Conservation (phyloP, 768 basidiomycete genomes). For the Sarcomyxa edulis region DNA sequence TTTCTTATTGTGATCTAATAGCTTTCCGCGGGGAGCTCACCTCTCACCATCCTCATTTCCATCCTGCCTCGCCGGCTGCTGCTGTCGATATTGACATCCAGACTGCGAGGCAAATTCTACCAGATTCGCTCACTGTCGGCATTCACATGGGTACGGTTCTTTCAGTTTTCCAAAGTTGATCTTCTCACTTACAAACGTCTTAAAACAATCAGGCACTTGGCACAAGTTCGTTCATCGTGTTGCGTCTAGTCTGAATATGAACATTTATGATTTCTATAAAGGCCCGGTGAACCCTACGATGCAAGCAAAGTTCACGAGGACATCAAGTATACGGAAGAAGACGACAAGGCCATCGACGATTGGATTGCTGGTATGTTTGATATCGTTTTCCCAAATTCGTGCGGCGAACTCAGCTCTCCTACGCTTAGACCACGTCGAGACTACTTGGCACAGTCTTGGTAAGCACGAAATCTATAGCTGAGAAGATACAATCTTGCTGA, state of each 20-base stretch:
- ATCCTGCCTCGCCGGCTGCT: conserved; percentile 61
- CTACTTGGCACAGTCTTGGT: conserved; percentile 72
- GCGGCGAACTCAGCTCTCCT: conserved; percentile 6
- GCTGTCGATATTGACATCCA: conserved; percentile 58
- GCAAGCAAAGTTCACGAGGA: conserved; percentile 56
- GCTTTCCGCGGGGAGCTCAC: conserved; percentile 70
- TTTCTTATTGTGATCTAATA: conserved; percentile 15
- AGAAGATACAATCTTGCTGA: background rate
- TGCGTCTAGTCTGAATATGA: background rate
- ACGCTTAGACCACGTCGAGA: conserved; percentile 72
- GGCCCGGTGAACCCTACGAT: conserved; percentile 49
- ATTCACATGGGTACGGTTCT: conserved; percentile 58
- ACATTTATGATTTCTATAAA: conserved; percentile 3
- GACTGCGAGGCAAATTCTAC: conserved; percentile 58
- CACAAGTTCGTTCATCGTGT: conserved; percentile 29
- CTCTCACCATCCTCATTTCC: conserved; percentile 72
- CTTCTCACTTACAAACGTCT: background rate
- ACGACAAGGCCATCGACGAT: conserved; percentile 68
- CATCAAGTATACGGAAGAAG: conserved; percentile 61
- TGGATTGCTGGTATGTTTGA: conserved; percentile 45
- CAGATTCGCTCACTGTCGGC: conserved; percentile 58
- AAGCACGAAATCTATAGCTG: conserved; percentile 10
- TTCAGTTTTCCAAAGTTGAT: background rate
- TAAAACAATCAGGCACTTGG: conserved; percentile 43
- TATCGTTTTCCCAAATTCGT: background rate